phyloP scores from a whole-genome alignment of 495 filamentous ascomycete species.

The Schizothecium vesticola region DNA sequence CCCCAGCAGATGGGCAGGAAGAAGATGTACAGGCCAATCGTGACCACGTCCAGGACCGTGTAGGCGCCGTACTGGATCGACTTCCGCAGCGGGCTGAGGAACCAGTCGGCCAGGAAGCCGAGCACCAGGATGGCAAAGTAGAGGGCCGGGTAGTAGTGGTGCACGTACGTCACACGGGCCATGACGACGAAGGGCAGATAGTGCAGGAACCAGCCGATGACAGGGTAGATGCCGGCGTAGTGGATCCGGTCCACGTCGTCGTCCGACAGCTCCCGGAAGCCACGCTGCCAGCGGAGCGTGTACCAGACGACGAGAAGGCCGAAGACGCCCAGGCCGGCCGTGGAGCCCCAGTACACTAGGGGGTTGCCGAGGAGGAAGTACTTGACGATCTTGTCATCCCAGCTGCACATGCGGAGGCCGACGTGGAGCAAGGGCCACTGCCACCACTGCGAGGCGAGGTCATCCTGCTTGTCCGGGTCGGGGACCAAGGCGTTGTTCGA shows the following conservation, averaged over 20 bases:
- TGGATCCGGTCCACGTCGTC: conserved; percentile 86
- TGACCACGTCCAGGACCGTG: conserved; percentile 59
- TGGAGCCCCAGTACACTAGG: conserved; percentile 91
- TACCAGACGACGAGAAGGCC: conserved; percentile 73
- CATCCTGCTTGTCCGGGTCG: conserved; percentile 98
- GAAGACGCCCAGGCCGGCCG: conserved; percentile 67
- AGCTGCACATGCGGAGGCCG: conserved; percentile 95
- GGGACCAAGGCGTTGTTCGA: conserved; percentile 98
- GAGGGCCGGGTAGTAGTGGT: conserved; percentile 98
- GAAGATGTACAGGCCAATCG: conserved; percentile 75
- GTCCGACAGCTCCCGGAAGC: conserved; percentile 76
- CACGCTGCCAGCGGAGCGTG: conserved; percentile 90
- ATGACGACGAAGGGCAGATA: conserved; percentile 94
- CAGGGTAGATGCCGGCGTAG: conserved; percentile 85
- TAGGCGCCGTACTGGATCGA: conserved; percentile 59
- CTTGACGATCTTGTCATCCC: conserved; percentile 92
- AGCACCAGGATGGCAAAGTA: conserved; percentile 91
- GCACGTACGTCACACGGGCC: conserved; percentile 97
- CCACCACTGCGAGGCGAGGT: conserved; percentile 94
- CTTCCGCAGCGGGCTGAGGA: conserved; percentile 57
- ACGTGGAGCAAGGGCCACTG: conserved; percentile 97
- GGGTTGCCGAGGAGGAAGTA: conserved; percentile 98
- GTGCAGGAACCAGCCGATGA: conserved; percentile 92
- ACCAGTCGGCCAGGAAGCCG: conserved; percentile 86
- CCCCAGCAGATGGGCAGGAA: conserved; percentile 97